Conservation (phyloP, 441 rosid genomes). For the Melianthus villosus region DNA sequence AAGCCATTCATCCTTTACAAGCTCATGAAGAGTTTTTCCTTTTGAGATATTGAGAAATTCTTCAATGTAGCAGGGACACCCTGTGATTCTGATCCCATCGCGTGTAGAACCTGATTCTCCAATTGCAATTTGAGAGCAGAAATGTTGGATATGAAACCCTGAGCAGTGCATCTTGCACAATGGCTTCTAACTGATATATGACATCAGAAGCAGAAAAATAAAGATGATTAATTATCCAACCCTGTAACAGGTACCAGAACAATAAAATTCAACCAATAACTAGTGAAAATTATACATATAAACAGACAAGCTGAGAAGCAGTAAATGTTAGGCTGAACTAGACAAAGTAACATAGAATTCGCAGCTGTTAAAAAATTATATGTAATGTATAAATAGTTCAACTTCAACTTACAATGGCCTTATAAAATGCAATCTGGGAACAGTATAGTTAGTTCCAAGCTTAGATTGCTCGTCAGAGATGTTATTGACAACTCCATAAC, state of each 20-base stretch:
- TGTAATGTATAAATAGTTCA: neutral
- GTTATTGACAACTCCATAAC: conserved; percentile 66
- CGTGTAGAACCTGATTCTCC: conserved; percentile 54
- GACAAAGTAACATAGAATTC: too few relatives aligned
- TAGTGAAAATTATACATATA: too few relatives aligned
- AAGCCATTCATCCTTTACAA: conserved; percentile 63
- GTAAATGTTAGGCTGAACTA: too few relatives aligned
- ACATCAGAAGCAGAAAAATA: conserved; percentile 4
- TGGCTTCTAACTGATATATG: conserved; percentile 58
- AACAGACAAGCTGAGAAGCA: too few relatives aligned
- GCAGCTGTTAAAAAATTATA: too few relatives aligned
- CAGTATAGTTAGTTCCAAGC: conserved; percentile 69
- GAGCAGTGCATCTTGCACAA: conserved; percentile 51
- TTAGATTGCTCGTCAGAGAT: conserved; percentile 79
- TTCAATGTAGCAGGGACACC: conserved; percentile 55
- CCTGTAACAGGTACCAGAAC: too few relatives aligned
- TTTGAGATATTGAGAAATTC: conserved; percentile 68
- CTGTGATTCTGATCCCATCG: conserved; percentile 23
- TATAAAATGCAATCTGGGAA: conserved; percentile 76
- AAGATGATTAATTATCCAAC: too few relatives aligned
- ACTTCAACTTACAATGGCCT: conserved; percentile 51
- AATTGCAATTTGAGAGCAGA: conserved; percentile 53
- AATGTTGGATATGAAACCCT: conserved; percentile 49
- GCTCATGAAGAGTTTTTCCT: conserved; percentile 58
- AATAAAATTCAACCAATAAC: too few relatives aligned